Conservation (phyloP, 768 basidiomycete species). For the Neoboletus brunneissimus region DNA sequence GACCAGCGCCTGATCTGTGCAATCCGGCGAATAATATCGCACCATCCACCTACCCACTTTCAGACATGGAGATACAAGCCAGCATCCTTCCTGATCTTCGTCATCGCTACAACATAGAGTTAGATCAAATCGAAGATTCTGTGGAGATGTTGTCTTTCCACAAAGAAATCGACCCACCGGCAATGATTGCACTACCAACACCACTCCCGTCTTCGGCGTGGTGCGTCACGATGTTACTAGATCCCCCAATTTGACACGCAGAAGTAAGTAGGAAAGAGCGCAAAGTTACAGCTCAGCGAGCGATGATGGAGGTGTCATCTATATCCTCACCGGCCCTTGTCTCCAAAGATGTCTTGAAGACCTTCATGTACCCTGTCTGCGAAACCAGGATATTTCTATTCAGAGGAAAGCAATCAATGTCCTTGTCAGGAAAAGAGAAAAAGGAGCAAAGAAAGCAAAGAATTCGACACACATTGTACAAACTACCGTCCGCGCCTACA, state of each 20-base stretch:
- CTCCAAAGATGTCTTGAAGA: conserved; percentile 91
- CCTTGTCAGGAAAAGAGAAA: neutral
- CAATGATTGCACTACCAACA: conserved; percentile 96
- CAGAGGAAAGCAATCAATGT: neutral
- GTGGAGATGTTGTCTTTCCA: neutral
- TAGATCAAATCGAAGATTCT: neutral
- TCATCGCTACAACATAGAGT: conserved; percentile 65
- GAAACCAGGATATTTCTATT: conserved; percentile 95
- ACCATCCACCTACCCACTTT: conserved; percentile 3
- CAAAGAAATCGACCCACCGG: conserved; percentile 44
- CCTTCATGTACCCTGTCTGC: conserved; percentile 92
- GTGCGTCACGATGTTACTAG: conserved; percentile 44
- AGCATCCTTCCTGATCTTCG: conserved; percentile 71
- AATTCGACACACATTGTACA: conserved; percentile 74
- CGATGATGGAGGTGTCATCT: neutral
- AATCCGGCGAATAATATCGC: neutral
- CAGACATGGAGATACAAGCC: conserved; percentile 55
- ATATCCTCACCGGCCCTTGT: conserved; percentile 77
- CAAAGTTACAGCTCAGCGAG: neutral
- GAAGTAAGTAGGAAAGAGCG: conserved; percentile 35
- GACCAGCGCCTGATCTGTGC: neutral
- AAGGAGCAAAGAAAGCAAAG: neutral
- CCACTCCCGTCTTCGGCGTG: conserved; percentile 63
- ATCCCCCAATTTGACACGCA: conserved; percentile 60
- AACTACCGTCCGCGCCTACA: conserved; percentile 90